Evolutionary conservation across 768 basidiomycete species (phyloP), one percentile per base, ranked within the genome.

Genomic region (Rhodosporidiobolus odoratus): DNA sequence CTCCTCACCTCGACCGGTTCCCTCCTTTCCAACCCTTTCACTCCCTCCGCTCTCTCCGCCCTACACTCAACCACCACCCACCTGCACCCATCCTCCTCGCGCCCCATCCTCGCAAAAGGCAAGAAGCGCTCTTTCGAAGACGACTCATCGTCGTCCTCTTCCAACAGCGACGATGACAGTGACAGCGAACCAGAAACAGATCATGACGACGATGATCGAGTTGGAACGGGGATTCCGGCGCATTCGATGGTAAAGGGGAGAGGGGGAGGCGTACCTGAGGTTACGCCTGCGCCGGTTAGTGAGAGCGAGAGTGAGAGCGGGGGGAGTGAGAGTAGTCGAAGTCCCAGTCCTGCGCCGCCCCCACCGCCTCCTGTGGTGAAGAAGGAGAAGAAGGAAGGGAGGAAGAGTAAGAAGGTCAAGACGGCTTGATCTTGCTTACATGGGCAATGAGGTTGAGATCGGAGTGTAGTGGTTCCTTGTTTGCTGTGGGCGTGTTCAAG

Each of bases 231-330:
- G 34, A 56, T 45, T 64, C 77, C 61, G 66, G 80, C 63, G 70
- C 79, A 25, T 87, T 86, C 43, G 10, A 21, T 5, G 54, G 43
- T n/a, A 35, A 16, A 12, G 13, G 43, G 32, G 15, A 10, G 56
- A 23, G 9, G 34, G 32, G 21, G 6, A 8, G 48, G 23, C 40
- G 32, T 43, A 43, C 21, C 58, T 58, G 6, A 41, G 41, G 30
- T 23, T 34, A 45, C 58, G 58, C 25, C 50, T 38, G 40, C 2
- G 34, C n/a, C 17, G 43, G 19, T 12, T 16, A 58, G 43, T 12
- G 56, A 32, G 17, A 34, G 13, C 34, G 30, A 17, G 23, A 57
- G 62, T 27, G 5, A 38, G 57, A 56, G 48, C 19, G 48, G 23
- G 43, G 43, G n/a, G 48, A 50, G 48, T 12, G 58, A 35, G 34